Evolutionary conservation across 441 rosid genomes (phyloP), one percentile per base, ranked within the genome.

Genomic region (Pelargonium fulgidum): DNA sequence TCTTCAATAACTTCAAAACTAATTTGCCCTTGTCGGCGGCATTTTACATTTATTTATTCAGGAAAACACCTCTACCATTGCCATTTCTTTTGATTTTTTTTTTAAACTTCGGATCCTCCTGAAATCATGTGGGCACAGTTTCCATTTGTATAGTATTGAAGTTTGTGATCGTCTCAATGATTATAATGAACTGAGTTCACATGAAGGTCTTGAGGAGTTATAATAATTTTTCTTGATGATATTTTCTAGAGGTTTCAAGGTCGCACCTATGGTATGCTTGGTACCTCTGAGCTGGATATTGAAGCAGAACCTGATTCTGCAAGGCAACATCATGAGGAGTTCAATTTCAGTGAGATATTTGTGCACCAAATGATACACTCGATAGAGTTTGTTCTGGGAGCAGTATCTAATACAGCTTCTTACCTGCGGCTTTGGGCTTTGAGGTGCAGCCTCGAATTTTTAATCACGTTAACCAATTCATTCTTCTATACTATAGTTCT

Each of bases 361-460:
- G 96, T 94, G 22, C 96, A 94, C 77, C 98, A 90, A 77, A 79
- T 92, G 73, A 94, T 94, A 66, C 98, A 94, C 81, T 87, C 99
- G 45, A 92, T 94, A 62, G 98, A 94, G 73, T 94, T 92, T 79
- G 97, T 92, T 19, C 96, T 92, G 59, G 97, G 99, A 73, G 94
- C 94, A 62, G 98, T 92, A 50, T 94, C 99, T 16, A 94, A 92
- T 80, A 94, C 99, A 56, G 99, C 99, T 58, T 94, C 98, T 2
- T 89, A 94, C 80, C 99, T 94, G 68, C 90, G 99, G 29, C 78
- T 89, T 56, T 92, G 99, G 99, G 96, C 99, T 74, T 68, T 61
- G 54, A 66, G 29, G 19, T 59, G 59, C 9, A 19, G 42, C 12
- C 61, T 45, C 48, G 58, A 8, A 12, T 61, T 62, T 54, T 1